Evolutionary conservation across 2,329 filamentous ascomycete genomes (phyloP).

Genomic region (Alternaria sp.): DNA sequence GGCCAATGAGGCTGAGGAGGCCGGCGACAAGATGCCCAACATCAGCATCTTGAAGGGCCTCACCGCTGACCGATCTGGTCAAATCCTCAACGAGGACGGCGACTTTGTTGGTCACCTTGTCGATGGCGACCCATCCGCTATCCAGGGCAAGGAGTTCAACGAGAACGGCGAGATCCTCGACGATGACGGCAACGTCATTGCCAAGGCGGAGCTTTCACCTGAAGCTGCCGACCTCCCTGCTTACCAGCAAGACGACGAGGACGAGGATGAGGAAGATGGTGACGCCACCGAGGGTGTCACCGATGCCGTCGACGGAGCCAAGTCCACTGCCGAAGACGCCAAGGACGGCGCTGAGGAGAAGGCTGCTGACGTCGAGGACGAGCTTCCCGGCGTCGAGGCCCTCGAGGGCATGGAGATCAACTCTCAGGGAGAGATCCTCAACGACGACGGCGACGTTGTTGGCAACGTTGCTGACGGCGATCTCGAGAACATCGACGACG

Average conservation of each 20-base stretch:
- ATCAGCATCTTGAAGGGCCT: constrained; percentile 57
- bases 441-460: constrained; percentile 58
- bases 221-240: constrained; percentile 52
- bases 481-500: constrained; percentile 48
- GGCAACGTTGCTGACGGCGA: constrained; percentile 57
- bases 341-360: constrained; percentile 41
- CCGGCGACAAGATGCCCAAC: constrained; percentile 51
- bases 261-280: constrained; percentile 35
- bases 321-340: constrained; percentile 41
- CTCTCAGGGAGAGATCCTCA: constrained; percentile 57
- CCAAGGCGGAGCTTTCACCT: constrained; percentile 58
- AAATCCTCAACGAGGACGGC: constrained; percentile 59
- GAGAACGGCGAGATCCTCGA: constrained; percentile 63
- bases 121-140: constrained; percentile 57
- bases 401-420: constrained; percentile 60
- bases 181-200: constrained; percentile 60
- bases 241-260: constrained; percentile 31
- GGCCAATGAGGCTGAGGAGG: constrained; percentile 47
- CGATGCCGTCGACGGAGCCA: constrained; percentile 31
- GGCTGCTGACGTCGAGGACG: constrained; percentile 53
- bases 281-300: constrained; percentile 32
- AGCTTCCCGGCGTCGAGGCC: constrained; percentile 59
- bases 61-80: constrained; percentile 54
- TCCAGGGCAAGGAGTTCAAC: constrained; percentile 58
- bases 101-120: constrained; percentile 57